Conservation (phyloP, 305 asterid species). For the Fraxinus sp. region DNA sequence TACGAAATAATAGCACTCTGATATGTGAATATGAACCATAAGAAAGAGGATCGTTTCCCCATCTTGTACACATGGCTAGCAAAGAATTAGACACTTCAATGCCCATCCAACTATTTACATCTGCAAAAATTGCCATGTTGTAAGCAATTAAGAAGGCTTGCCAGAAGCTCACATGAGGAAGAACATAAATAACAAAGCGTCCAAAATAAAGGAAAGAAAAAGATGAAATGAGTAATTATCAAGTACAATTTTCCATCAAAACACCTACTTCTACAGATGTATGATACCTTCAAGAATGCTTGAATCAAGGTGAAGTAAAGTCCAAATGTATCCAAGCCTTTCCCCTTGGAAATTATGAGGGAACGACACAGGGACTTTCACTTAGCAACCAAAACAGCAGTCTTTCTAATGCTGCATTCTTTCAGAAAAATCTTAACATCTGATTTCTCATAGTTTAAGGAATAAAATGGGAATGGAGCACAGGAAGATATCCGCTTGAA, state of each 20-base stretch:
- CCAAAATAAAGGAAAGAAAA: neutral
- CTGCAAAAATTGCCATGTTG: neutral
- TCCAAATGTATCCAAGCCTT: neutral
- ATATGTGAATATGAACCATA: neutral
- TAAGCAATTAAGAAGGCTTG: neutral
- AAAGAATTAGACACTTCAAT: neutral
- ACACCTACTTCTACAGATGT: neutral
- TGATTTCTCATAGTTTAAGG: neutral
- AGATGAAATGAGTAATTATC: neutral
- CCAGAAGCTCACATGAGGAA: neutral
- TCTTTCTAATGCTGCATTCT: neutral
- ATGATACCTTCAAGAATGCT: neutral
- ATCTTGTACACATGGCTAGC: neutral
- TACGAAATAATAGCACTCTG: neutral
- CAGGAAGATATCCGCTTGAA: neutral
- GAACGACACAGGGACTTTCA: neutral
- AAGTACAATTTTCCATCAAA: neutral
- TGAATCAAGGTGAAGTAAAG: neutral
- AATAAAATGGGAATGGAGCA: neutral
- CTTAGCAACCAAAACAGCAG: neutral
- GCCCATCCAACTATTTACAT: neutral
- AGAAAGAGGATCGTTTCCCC: neutral
- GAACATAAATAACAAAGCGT: neutral
- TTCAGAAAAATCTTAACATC: neutral
- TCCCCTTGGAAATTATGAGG: neutral